Evolutionary conservation across 1,139 yeast species (phyloP), one percentile per base, ranked within the genome.

Genomic region (Sugiyamaella pinicola): DNA sequence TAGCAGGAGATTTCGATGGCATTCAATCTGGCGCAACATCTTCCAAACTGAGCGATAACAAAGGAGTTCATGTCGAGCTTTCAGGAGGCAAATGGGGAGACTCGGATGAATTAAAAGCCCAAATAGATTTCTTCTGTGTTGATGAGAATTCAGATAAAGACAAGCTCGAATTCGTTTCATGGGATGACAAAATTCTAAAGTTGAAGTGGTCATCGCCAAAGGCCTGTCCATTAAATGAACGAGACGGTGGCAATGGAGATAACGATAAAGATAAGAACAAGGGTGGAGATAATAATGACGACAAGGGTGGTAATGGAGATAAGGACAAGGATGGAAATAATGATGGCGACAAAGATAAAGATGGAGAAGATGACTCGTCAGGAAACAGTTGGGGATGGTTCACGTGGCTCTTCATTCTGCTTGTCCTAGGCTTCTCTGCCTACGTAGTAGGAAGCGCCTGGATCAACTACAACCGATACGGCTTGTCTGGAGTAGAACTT

Each of bases 391-490:
- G 70, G 70, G 67, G 76, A 60, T 60, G 69, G 58, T 68, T 72
- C 54, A 63, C 68, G 48, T 60, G 77, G 75, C 48, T 78, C 60
- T 65, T 73, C 59, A 63, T 82, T 82, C 54, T 70, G 17, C 33
- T 84, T 61, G 83, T 87, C 10, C 71, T 90, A 43, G 81, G 81
- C 56, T 77, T 87, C 61, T 82, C 91, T 53, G 81, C 80, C 51
- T 89, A 87, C 66, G 81, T 89, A 37, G 78, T 86, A 53, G 87
- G 86, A 18, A 86, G 87, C 15, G 91, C 96, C 0, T 89, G 95
- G 86, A 78, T 86, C 65, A 88, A 75, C 49, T 65, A 69, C 57
- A 64, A 65, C 42, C 64, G 72, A 26, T 66, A 68, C 48, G 73
- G 74, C 34, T 65, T 61, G 62, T 72, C 65, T 56, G 78, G 70